phyloP scores from a whole-genome alignment of 257 asterid genomes.

The Solanum stenotomum region DNA sequence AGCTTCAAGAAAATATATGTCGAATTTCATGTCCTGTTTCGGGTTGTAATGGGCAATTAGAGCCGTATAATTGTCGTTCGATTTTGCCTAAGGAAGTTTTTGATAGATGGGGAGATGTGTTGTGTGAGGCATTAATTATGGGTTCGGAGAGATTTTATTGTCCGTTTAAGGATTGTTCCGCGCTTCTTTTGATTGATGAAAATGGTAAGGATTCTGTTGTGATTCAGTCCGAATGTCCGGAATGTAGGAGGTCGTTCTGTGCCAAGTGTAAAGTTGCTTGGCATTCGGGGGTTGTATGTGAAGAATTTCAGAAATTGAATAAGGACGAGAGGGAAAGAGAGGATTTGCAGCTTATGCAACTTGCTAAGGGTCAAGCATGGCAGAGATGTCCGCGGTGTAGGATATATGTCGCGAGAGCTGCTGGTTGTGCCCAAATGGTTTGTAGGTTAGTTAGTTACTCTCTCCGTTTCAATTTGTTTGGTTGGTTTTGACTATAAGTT shows the following conservation, averaged over 20 bases:
- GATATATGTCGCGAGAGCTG: constrained; percentile 2
- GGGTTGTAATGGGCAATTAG: constrained; percentile 42
- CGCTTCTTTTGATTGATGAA: constrained; percentile 38
- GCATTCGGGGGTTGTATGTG: constrained; percentile 40
- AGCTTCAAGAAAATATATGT: constrained; percentile 32
- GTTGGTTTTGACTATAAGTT: not conserved
- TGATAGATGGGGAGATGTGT: constrained; percentile 65
- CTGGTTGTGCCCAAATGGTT: constrained; percentile 5
- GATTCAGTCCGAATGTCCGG: constrained; percentile 37
- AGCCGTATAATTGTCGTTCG: constrained; percentile 45
- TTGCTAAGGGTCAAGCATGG: constrained; percentile 13
- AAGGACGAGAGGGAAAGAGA: constrained; percentile 6
- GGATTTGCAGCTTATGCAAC: constrained; percentile 11
- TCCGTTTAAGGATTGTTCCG: constrained; percentile 61
- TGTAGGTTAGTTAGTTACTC: constrained; percentile 12
- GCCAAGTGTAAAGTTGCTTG: constrained; percentile 47
- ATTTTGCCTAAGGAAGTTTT: constrained; percentile 53
- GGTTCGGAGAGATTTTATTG: constrained; percentile 45
- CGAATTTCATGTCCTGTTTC: constrained; percentile 37
- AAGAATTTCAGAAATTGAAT: constrained; percentile 30
- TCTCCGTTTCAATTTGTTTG: not conserved
- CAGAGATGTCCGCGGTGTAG: constrained; percentile 19
- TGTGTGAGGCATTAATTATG: constrained; percentile 48
- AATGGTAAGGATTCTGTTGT: not conserved
- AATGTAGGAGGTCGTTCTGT: constrained; percentile 53